Percentiles rank a stretch among this genome's conserved stretches.
Evolutionary conservation across 2,329 filamentous ascomycete genomes (phyloP).

Genomic region (Paracoccidioides brasiliensis): DNA sequence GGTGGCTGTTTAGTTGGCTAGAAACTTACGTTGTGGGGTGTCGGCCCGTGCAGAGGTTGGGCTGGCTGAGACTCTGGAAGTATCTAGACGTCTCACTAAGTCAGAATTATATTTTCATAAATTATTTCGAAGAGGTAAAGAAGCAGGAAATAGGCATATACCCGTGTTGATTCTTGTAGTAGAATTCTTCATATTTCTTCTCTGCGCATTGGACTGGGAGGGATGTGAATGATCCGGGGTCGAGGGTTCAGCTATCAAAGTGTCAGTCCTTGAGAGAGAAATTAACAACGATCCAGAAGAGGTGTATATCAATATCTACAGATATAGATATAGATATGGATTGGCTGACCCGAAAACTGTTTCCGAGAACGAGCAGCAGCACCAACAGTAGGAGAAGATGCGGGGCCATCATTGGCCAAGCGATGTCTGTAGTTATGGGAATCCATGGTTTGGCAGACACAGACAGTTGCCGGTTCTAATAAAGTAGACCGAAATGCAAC

Average conservation of each 20-base stretch:
- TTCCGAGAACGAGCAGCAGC: neutral
- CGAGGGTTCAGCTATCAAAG: neutral
- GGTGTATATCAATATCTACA: too few species aligned
- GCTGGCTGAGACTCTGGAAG: neutral
- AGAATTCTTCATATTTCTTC: neutral
- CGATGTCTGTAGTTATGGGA: neutral
- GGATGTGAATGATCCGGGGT: neutral
- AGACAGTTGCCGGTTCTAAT: neutral
- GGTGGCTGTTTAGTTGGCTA: neutral
- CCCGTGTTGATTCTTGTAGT: neutral
- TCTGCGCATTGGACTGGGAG: neutral
- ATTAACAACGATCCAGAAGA: neutral
- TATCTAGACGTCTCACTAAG: neutral
- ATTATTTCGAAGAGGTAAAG: neutral
- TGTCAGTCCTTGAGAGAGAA: neutral
- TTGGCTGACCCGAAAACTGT: neutral
- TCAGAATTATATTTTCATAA: neutral
- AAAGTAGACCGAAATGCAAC: neutral
- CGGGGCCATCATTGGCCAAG: neutral
- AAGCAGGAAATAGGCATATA: neutral
- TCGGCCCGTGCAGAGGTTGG: neutral
- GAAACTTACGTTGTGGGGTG: slow-evolving; percentile 3
- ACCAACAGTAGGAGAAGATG: neutral
- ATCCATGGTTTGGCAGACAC: neutral
- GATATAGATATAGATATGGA: neutral